Evolutionary conservation across 2,329 filamentous ascomycete genomes (phyloP), one percentile per base, ranked within the genome.

Genomic region (Trichophyton verrucosum): DNA sequence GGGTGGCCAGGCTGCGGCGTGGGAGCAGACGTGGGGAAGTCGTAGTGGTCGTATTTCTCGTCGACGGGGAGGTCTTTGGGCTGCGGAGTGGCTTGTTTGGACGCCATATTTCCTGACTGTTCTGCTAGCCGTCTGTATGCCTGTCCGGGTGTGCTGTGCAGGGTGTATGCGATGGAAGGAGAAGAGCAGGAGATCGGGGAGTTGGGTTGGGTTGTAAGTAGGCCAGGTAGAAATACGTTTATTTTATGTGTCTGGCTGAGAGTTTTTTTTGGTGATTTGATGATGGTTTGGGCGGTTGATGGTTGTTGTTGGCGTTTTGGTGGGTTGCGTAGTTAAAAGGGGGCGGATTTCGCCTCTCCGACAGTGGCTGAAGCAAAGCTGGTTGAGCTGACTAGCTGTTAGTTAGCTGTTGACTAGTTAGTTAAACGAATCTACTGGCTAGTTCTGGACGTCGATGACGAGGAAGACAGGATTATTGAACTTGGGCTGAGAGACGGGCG

Each of bases 11-110:
- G 78, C 72, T 86, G 83, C 55, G 81, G 74, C 67, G 84, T 83
- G 60, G 88, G 83, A 55, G 89, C 84, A 64, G 83, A 86, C 65
- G 86, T 89, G 65, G 94, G 94, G 80, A 84, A 97, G 76, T 96
- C 91, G 77, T 94, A 97, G 80, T 95, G 75, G 78, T 97, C 94
- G 81, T 97, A 95, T 79, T 96, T 96, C 74, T 89, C 82, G 76
- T 95, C 86, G 69, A 90, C 76, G 67, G 78, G 74, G 67, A 80
- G 73, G 67, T 75, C 70, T 71, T 74, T 66, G 56, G 72, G 67
- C 33, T 72, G 66, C 30, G 30, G 42, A 55, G 27, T 30, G 27
- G 27, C 27, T 30, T 58, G 33, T 59, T 58, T 36, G 30, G 59
- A 7, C 57, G 49, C 46, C 60, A 61, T 61, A 11, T 57, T 60